A percentile compares a stretch with the other conserved stretches of the same genome.
Evolutionary conservation across 257 asterid species (phyloP).

Genomic region (Penstemon eatonii): DNA sequence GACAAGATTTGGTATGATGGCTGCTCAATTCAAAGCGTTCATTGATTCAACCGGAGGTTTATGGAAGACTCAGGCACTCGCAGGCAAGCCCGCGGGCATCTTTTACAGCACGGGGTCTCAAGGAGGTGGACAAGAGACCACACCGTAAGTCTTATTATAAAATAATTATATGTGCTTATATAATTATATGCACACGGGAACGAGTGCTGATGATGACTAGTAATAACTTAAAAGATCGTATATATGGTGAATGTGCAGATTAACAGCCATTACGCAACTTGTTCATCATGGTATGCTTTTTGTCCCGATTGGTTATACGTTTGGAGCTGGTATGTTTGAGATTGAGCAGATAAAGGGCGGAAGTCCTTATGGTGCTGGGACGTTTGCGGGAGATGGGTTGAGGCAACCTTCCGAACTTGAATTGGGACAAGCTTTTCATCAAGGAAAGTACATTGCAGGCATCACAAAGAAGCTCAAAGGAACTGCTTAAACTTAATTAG

Average conservation of each 20-base stretch:
- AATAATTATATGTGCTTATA: no score
- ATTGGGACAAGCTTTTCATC: no score
- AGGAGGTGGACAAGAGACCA: conserved; percentile 75
- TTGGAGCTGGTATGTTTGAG: conserved; percentile 66
- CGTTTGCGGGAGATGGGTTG: no score
- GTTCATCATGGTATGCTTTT: conserved; percentile 67
- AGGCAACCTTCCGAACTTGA: no score
- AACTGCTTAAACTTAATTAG: no score
- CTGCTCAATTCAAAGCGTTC: conserved; percentile 63
- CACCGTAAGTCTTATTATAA: conserved; percentile 40
- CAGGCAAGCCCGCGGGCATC: conserved; percentile 66
- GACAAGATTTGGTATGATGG: conserved; percentile 73
- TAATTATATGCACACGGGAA: no score
- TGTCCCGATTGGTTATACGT: conserved; percentile 66
- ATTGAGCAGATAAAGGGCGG: conserved; percentile 45
- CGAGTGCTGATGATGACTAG: no score
- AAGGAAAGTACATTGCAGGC: no score
- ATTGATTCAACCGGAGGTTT: conserved; percentile 61
- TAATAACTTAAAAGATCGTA: no score
- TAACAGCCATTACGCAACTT: conserved; percentile 67
- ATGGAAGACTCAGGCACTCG: conserved; percentile 51
- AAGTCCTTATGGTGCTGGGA: conserved; percentile 50
- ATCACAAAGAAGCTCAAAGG: no score
- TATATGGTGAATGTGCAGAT: conserved; percentile 36
- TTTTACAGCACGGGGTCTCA: conserved; percentile 65